These are phyloP conservation scores for Melanogaster broomeanus DNA, from an alignment of 768 basidiomycete species.

Conservation along the genomic window DNA sequence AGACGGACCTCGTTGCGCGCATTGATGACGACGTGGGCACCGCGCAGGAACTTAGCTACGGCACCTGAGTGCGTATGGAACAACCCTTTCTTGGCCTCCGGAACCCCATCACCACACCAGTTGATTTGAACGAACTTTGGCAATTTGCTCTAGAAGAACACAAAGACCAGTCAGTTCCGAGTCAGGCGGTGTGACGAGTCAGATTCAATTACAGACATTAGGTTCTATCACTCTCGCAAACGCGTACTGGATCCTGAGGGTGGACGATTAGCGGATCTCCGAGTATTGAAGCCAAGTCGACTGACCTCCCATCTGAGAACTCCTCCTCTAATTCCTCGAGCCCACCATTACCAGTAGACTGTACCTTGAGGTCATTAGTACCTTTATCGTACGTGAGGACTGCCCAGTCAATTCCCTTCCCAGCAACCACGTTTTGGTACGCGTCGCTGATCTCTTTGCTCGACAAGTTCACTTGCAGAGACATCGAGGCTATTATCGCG, in stretches of 20 bases:
- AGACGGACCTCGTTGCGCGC: slow-evolving; percentile 79
- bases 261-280: slow-evolving; percentile 7
- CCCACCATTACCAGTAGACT: slow-evolving; percentile 82
- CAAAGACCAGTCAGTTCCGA: background rate
- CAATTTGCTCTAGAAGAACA: slow-evolving; percentile 61
- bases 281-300: slow-evolving; percentile 5
- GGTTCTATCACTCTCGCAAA: slow-evolving; percentile 85
- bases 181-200: background rate
- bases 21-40: slow-evolving; percentile 82
- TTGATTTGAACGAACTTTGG: slow-evolving; percentile 94
- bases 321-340: slow-evolving; percentile 91
- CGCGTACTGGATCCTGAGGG: slow-evolving; percentile 86
- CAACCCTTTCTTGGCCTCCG: slow-evolving; percentile 87
- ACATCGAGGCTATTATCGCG: slow-evolving; percentile 47
- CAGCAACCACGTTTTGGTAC: slow-evolving; percentile 74
- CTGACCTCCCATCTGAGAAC: slow-evolving; percentile 90
- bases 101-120: slow-evolving; percentile 98
- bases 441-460: slow-evolving; percentile 70
- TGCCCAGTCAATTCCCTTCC: slow-evolving; percentile 70
- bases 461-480: slow-evolving; percentile 78
- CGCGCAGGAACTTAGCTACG: slow-evolving; percentile 78
- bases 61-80: slow-evolving; percentile 87
- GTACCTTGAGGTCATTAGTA: slow-evolving; percentile 85
- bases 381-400: slow-evolving; percentile 81
- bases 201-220: slow-evolving; percentile 52